Evolutionary conservation across 176 grass and related monocot species (phyloP), one percentile per base, ranked within the genome.

Genomic region (Triticum timopheevii): DNA sequence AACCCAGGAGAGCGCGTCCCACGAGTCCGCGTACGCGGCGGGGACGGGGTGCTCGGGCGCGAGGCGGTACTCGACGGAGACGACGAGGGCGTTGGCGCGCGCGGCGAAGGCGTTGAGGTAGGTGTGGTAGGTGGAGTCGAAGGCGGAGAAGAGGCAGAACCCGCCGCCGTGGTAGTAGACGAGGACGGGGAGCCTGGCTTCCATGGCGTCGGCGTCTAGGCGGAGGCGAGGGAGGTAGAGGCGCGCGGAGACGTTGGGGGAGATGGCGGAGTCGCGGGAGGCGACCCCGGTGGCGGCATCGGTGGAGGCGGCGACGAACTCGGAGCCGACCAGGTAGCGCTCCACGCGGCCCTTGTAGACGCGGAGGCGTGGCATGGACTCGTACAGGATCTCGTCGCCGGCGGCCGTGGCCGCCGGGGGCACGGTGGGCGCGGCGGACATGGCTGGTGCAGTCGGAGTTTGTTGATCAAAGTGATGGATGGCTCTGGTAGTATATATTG

Each of bases 61-160:
- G 66, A 93, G 95, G 82, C 92, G 95, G 78, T 97, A 97, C 69
- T 97, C 84, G 39, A 91, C 88, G 61, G 93, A 95, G 82, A 95
- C 85, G 56, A 90, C 84, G 69, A 92, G 66, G 4, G 28, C 87
- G 62, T 66, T 16, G 39, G 84, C 84, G 54, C 34, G 69, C n/a
- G 84, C 69, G 5, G 82, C 77, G 68, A 92, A 80, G 49, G 4
- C 31, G 87, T 77, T 87, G 91, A 90, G 69, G 87, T 87, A 90
- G 62, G 80, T 69, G 84, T 92, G 84, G 87, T 84, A 84, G 76
- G 61, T 77, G 69, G 91, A 81, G 76, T 90, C 86, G 87, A 92
- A 92, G 38, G 91, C 87, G 62, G 91, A 92, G 69, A 88, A 81
- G 76, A 92, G 39, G 87, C 87, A 89, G 84, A 92, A 92, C 12